Percentiles rank a stretch among this genome's conserved stretches.
Conservation (phyloP, 129 eudicot species). For the Flaveria bidentis region DNA sequence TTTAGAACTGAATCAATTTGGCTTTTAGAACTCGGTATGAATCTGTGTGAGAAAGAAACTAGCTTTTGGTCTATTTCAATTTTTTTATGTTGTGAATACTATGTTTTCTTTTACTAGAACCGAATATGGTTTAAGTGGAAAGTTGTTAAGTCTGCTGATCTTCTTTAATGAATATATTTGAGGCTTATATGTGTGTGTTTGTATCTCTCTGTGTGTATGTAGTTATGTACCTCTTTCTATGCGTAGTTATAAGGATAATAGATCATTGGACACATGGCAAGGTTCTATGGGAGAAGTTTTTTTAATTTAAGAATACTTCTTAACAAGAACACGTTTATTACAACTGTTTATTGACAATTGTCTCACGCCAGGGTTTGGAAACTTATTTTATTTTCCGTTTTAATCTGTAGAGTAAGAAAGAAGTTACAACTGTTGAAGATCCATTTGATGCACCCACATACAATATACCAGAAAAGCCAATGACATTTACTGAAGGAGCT, state of each 20-base stretch:
- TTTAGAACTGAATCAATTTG: neutral
- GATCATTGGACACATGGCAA: neutral
- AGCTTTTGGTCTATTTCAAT: neutral
- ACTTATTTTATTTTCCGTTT: conserved; percentile 1
- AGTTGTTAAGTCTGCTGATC: conserved; percentile 1
- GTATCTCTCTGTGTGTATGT: neutral
- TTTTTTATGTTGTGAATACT: neutral
- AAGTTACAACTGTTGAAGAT: conserved; percentile 71
- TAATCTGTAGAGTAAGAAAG: conserved; percentile 58
- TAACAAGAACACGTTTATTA: neutral
- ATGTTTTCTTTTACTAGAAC: neutral
- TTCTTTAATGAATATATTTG: conserved; percentile 7
- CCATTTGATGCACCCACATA: conserved; percentile 96
- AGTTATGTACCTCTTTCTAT: neutral
- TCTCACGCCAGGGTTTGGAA: conserved; percentile 4
- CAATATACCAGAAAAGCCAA: conserved; percentile 91
- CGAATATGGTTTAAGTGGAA: neutral
- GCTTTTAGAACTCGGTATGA: neutral
- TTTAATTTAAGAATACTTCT: neutral
- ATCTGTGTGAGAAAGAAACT: neutral
- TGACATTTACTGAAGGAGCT: conserved; percentile 93
- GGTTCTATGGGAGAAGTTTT: neutral
- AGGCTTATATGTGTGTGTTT: neutral
- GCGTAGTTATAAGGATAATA: neutral
- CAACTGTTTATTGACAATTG: neutral